These are phyloP conservation scores for Curvularia lunata DNA, from an alignment of 2,329 filamentous ascomycete genomes.

Conservation along the genomic window DNA sequence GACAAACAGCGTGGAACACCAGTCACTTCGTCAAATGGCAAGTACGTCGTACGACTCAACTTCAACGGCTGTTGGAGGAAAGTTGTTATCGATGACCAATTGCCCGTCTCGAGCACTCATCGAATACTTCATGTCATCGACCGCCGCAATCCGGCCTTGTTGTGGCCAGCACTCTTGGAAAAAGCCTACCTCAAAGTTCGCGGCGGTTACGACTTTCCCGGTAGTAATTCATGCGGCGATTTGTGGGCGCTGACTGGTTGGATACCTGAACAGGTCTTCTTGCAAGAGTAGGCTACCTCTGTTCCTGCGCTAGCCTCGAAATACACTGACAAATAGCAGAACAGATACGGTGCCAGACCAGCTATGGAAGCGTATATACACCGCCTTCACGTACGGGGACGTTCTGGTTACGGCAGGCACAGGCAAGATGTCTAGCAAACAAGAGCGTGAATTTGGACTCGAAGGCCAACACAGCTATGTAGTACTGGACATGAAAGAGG, in stretches of 20 bases:
- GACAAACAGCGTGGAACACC: constrained; percentile 64
- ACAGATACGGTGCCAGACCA: constrained; percentile 78
- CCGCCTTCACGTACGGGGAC: constrained; percentile 76
- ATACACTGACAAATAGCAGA: no score
- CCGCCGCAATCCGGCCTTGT: constrained; percentile 75
- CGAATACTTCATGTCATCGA: constrained; percentile 88
- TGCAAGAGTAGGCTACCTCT: no score
- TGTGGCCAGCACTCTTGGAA: constrained; percentile 93
- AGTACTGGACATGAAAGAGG: constrained; percentile 77
- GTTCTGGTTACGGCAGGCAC: constrained; percentile 91
- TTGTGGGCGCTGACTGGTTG: constrained; percentile 91
- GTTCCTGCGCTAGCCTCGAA: no score
- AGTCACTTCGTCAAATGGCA: constrained; percentile 75
- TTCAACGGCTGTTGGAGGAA: constrained; percentile 93
- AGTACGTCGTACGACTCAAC: constrained; percentile 89
- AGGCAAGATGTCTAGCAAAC: constrained; percentile 75
- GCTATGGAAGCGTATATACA: constrained; percentile 78
- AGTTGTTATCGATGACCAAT: constrained; percentile 85
- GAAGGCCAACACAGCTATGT: constrained; percentile 94
- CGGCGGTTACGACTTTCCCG: constrained; percentile 96
- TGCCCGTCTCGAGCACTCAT: constrained; percentile 77
- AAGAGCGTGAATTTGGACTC: constrained; percentile 81
- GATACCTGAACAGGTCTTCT: constrained; percentile 94
- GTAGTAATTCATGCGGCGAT: constrained; percentile 96
- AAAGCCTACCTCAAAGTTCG: constrained; percentile 96